phyloP scores from a whole-genome alignment of 495 filamentous ascomycete genomes.

The Penicillium desertorum region DNA sequence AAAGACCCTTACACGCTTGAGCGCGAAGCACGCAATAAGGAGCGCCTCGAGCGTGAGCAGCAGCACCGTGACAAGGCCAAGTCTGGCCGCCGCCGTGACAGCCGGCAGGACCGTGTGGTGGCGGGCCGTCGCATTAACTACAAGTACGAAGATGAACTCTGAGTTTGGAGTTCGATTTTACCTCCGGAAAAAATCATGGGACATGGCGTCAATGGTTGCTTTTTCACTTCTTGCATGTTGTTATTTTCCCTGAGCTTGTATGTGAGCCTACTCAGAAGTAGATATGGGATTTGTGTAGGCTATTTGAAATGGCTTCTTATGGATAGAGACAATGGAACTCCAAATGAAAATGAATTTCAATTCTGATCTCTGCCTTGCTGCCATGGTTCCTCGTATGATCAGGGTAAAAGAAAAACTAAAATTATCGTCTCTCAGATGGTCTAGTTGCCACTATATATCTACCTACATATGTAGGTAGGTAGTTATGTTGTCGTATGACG shows the following conservation, averaged over 20 bases:
- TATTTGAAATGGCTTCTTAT: slow-evolving; percentile 1
- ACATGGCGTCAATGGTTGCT: slow-evolving; percentile 6
- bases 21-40: slow-evolving; percentile 72
- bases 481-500: too few relatives aligned
- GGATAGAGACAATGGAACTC: not conserved
- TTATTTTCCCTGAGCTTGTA: not conserved
- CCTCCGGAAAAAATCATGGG: not conserved
- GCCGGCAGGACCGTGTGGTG: slow-evolving; percentile 51
- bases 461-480: too few relatives aligned
- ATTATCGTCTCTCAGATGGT: not conserved
- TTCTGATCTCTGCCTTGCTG: not conserved
- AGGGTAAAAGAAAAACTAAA: not conserved
- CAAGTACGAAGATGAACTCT: slow-evolving; percentile 59
- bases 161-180: not conserved
- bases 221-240: slow-evolving; percentile 6
- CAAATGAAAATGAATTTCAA: not conserved
- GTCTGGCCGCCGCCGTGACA: slow-evolving; percentile 50
- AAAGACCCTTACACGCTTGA: slow-evolving; percentile 74
- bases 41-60: slow-evolving; percentile 74
- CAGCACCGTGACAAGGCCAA: slow-evolving; percentile 62
- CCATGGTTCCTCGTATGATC: not conserved
- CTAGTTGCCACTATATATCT: not conserved
- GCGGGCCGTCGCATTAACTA: slow-evolving; percentile 54
- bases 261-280: slow-evolving; percentile 2
- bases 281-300: slow-evolving; percentile 1